Base-by-base conservation (phyloP, 371 early-diverging fungal species). In the Mortierella polycephala region DNA sequence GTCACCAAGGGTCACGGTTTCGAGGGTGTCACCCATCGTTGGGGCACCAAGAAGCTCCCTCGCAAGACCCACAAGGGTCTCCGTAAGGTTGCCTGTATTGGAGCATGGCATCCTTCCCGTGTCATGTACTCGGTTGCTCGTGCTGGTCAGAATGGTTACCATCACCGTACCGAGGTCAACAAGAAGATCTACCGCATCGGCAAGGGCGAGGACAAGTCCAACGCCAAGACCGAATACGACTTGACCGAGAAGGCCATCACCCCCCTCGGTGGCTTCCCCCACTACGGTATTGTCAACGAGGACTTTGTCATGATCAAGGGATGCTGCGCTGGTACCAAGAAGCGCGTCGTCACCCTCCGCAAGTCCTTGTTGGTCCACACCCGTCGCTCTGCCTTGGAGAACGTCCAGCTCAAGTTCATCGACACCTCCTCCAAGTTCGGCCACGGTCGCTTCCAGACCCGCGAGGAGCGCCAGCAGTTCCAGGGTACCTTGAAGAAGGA, bases 31-130 rank as follows among this genome's bases (percentile, higher is more conserved):
- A 98, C 99, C 72, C 95, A 94, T 84, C 98, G 99, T 94, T 99
- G 99, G 99, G 99, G 99, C 83, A 97, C 98, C 86, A 99, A 97
- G 92, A 99, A 98, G 93, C 95, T 99, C 75, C 99, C 99, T 67
- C 93, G 99, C 87, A 99, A 99, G 96, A 99, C 99, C 57, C 99
- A 99, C 90, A 96, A 96, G 88, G 99, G 99, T 96, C 92, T 97
- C 76, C 95, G 99, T 84, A 99, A 99, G 95, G 99, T 99, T 79
- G 99, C 99, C 82, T 99, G 99, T 94, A 99, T 99, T 85, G 99
- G 99, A 86, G 99, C 99, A 71, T 99, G 99, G 99, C 99, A 99
- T 92, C 99, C 99, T 84, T 90, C 95, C 83, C 95, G 98, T 75
- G 99, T 99, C 86, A 96, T 98, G 98, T 98, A 91, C 94, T 96